Conservation (phyloP, 176 grass and related monocot species). For the Pontederia paniculata region DNA sequence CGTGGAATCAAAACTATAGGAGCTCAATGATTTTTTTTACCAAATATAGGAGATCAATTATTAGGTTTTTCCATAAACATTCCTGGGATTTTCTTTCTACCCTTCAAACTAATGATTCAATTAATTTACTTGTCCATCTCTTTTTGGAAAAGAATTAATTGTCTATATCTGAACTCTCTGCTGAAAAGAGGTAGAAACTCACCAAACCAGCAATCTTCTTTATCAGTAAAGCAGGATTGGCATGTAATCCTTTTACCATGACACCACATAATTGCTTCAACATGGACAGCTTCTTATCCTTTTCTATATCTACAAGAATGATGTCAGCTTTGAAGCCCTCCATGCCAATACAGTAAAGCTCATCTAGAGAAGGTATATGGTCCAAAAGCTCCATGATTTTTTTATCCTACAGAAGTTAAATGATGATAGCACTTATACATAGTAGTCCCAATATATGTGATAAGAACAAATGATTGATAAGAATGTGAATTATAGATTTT, state of each 20-base stretch:
- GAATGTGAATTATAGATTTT: background rate
- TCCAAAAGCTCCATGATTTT: slow-evolving; percentile 74
- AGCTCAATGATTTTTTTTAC: no score
- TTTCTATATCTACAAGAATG: slow-evolving; percentile 83
- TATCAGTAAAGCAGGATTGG: slow-evolving; percentile 77
- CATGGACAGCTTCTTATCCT: slow-evolving; percentile 94
- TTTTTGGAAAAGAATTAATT: slow-evolving; percentile 5
- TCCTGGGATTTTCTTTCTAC: no score
- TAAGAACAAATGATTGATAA: background rate
- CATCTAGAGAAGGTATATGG: slow-evolving; percentile 66
- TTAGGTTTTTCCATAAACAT: no score
- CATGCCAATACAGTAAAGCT: slow-evolving; percentile 57
- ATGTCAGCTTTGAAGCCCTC: slow-evolving; percentile 78
- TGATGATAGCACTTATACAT: background rate
- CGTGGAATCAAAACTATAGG: no score
- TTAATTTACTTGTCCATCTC: no score
- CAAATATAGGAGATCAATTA: no score
- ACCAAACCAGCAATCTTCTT: slow-evolving; percentile 99
- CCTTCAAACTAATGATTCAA: no score
- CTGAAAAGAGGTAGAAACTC: slow-evolving; percentile 29
- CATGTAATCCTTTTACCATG: slow-evolving; percentile 74
- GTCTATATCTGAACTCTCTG: background rate
- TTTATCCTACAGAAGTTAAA: slow-evolving; percentile 68
- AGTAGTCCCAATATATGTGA: background rate
- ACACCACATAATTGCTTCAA: slow-evolving; percentile 82